Base-by-base conservation (phyloP, 768 basidiomycete genomes). In the Calocera viscosa region DNA sequence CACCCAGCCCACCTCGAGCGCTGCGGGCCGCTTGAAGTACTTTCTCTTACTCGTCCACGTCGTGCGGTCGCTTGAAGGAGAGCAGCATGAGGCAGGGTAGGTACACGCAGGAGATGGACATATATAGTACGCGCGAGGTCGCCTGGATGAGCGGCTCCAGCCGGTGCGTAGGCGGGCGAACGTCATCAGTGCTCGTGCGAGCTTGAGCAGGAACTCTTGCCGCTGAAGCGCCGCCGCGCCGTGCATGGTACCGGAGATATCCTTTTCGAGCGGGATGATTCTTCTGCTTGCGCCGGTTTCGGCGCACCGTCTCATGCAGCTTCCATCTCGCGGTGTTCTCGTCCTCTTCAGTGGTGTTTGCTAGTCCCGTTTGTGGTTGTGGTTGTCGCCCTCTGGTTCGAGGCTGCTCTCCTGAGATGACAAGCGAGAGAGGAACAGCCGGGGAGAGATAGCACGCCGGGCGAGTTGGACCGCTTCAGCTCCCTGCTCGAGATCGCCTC, bases 11-110 rank as follows among this genome's bases (percentile, higher is more conserved):
- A 94, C 80, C 73, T 93, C 88, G 41, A 93, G 78, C 7, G 85
- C 81, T 66, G 84, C 85, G 14, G 81, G 78, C 75, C 90, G 89
- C 65, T 86, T 82, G 67, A 89, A 88, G 72, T 91, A 82, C 76
- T 89, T 90, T 74, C 91, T 83, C 72, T 86, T 87, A 70, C 85
- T 87, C 2, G 90, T 93, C 65, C 89, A 86, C 1, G 91, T 92
- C 1, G 84, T 78, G 26, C 78, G 78, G 75, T 94, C 92, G 70
- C n/a, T 89, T 88, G 72, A 94, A 94, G 49, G 87, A 86, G 73
- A 93, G 82, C 38, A 94, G 81, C 77, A 90, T 85, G 66, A 88
- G 82, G 68, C 76, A 76, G 1, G 78, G 78, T 14, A 80, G 72
- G 68, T 78, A 78, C 64, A 80, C 75, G 66, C 67, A 68, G 26